Conservation (phyloP, 129 eudicot species). For the Chrysanthemum lavandulifolium region DNA sequence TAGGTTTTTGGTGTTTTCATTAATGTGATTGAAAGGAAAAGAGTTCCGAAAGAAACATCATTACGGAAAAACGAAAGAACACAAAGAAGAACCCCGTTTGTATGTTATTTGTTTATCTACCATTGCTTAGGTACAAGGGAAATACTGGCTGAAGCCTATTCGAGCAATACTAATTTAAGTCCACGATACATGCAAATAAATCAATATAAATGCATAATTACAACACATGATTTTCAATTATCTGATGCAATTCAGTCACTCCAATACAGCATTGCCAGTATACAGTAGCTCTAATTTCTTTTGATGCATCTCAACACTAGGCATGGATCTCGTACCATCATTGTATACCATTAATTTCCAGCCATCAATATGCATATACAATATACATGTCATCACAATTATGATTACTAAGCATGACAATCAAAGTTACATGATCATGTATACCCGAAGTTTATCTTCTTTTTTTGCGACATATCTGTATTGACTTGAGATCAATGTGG, state of each 20-base stretch:
- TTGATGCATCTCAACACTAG: neutral
- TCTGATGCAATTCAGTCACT: neutral
- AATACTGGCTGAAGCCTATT: too few species aligned
- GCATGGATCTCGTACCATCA: too few species aligned
- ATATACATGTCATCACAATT: conserved; percentile 9
- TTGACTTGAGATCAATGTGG: neutral
- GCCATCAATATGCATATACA: conserved; percentile 19
- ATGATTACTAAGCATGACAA: neutral
- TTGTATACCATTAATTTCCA: neutral
- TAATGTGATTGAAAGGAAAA: too few species aligned
- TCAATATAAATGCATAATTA: neutral
- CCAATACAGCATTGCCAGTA: neutral
- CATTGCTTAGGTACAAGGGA: too few species aligned
- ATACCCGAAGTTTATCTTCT: conserved; percentile 10
- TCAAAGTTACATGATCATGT: neutral
- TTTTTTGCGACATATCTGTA: conserved; percentile 5
- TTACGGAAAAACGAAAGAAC: too few species aligned
- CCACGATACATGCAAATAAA: neutral
- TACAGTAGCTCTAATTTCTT: neutral
- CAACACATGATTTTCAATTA: neutral
- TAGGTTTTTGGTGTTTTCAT: too few species aligned
- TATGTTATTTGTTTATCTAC: too few species aligned
- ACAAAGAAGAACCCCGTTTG: too few species aligned
- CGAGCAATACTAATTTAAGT: neutral
- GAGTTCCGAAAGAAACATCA: too few species aligned